Evolutionary conservation across 2,329 filamentous ascomycete genomes (phyloP).

Genomic region (Zymoseptoria passerinii): DNA sequence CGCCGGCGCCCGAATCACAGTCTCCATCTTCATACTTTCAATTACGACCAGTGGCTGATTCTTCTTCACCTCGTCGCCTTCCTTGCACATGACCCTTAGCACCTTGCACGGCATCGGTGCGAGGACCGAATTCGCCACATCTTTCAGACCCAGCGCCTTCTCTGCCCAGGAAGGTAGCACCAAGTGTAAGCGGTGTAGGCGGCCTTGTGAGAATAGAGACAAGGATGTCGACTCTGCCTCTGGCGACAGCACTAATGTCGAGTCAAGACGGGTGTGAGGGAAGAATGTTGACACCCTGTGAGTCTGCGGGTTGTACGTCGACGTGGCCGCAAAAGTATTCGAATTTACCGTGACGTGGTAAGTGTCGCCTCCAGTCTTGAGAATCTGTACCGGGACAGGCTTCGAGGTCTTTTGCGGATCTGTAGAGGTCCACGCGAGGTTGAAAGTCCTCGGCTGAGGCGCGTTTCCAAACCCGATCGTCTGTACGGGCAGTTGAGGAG

Average conservation of each 20-base stretch:
- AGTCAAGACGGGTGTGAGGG: conserved; percentile 68
- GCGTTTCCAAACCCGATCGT: conserved; percentile 51
- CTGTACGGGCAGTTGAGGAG: conserved; percentile 24
- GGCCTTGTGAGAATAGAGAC: conserved; percentile 66
- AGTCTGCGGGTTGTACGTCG: conserved; percentile 38
- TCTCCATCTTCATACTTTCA: conserved; percentile 51
- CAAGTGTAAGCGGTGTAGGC: conserved; percentile 48
- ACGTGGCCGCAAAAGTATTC: conserved; percentile 32
- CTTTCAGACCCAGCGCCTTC: conserved; percentile 76
- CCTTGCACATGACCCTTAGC: conserved; percentile 75
- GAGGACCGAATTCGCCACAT: conserved; percentile 70
- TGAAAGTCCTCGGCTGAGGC: conserved; percentile 54
- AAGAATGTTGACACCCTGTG: conserved; percentile 65
- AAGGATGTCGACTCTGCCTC: conserved; percentile 43
- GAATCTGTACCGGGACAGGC: conserved; percentile 37
- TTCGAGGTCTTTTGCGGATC: conserved; percentile 35
- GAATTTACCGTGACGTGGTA: conserved; percentile 45
- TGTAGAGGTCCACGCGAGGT: conserved; percentile 41
- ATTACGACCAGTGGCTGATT: conserved; percentile 76
- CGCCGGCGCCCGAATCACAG: conserved; percentile 43
- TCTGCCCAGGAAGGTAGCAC: conserved; percentile 69
- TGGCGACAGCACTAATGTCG: conserved; percentile 61
- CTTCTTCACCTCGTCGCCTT: conserved; percentile 74
- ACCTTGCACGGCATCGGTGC: conserved; percentile 98
- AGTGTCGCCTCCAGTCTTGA: conserved; percentile 42